A percentile compares a stretch with the other conserved stretches of the same genome.
Evolutionary conservation across 2,329 filamentous ascomycete species (phyloP).

Genomic region (Trichoderma cornu-damae): DNA sequence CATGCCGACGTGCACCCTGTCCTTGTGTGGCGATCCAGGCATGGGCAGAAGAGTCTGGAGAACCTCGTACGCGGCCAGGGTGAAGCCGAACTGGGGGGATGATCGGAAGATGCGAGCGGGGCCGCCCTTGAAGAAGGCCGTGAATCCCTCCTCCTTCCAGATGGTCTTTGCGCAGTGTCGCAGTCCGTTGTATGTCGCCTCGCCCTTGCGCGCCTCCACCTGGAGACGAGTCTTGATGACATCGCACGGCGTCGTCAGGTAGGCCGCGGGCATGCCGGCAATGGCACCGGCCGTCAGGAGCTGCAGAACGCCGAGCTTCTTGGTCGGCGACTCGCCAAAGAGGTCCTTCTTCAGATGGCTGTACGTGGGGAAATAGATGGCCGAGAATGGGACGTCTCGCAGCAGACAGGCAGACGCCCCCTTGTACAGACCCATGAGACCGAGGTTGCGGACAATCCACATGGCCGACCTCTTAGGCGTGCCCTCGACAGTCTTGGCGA

Average conservation of each 20-base stretch:
- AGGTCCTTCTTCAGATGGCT: constrained; percentile 88
- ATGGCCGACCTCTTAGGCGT: constrained; percentile 85
- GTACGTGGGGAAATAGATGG: constrained; percentile 98
- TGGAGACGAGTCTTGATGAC: constrained; percentile 99
- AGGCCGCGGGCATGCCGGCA: constrained; percentile 84
- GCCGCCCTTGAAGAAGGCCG: constrained; percentile 97
- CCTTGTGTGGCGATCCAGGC: constrained; percentile 57
- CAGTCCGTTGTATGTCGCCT: constrained; percentile 79
- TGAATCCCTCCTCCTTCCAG: constrained; percentile 85
- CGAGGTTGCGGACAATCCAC: constrained; percentile 95
- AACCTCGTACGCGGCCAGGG: constrained; percentile 89
- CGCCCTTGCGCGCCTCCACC: constrained; percentile 94
- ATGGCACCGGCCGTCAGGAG: constrained; percentile 93
- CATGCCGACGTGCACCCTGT: constrained; percentile 52
- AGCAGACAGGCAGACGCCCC: constrained; percentile 90
- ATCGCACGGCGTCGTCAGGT: constrained; percentile 94
- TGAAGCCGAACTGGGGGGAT: constrained; percentile 97
- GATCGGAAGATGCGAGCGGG: constrained; percentile 92
- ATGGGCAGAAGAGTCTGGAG: constrained; percentile 71
- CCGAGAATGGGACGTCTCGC: constrained; percentile 95
- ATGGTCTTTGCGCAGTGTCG: constrained; percentile 81
- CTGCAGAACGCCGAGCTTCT: constrained; percentile 86
- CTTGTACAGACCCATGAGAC: constrained; percentile 93
- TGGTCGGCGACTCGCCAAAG: constrained; percentile 81
- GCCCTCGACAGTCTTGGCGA: constrained; percentile 78